phyloP scores from a whole-genome alignment of 345 rosid genomes.

The Microcos paniculata region DNA sequence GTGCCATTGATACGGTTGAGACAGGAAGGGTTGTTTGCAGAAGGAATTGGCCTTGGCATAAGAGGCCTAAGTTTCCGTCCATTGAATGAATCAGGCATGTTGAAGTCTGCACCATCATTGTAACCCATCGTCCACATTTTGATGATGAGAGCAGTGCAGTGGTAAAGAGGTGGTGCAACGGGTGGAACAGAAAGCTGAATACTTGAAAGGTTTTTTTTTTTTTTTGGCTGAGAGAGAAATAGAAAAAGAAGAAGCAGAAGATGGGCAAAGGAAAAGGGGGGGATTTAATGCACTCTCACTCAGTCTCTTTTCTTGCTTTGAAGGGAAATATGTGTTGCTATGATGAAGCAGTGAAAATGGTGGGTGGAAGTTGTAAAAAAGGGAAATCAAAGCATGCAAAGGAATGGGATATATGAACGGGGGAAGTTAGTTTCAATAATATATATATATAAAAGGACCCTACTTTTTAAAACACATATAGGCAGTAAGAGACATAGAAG shows the following conservation, averaged over 20 bases:
- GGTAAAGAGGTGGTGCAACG: too few species aligned
- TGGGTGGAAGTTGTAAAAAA: conserved; percentile 17
- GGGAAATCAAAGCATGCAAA: conserved; percentile 25
- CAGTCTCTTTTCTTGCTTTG: neutral
- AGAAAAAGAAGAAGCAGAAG: neutral
- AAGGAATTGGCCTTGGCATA: conserved; percentile 62
- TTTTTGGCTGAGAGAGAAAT: too few species aligned
- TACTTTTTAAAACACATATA: conserved; percentile 16
- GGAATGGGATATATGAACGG: conserved; percentile 11
- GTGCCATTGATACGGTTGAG: conserved; percentile 37
- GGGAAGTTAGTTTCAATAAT: neutral
- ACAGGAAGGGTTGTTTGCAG: conserved; percentile 34
- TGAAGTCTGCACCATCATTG: conserved; percentile 63
- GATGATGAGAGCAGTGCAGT: neutral
- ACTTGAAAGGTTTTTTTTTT: too few species aligned
- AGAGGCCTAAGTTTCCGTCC: conserved; percentile 81
- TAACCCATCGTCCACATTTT: conserved; percentile 96
- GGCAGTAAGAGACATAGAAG: conserved; percentile 22
- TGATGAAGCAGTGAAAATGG: conserved; percentile 1
- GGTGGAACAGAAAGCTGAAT: too few species aligned
- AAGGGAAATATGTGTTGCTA: conserved; percentile 15
- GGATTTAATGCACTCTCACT: conserved; percentile 5
- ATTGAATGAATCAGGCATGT: conserved; percentile 55
- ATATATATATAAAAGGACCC: conserved; percentile 8
- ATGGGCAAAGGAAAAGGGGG: neutral